These are phyloP conservation scores for Raddia distichophylla DNA, from an alignment of 176 grass and related monocot genomes.

Conservation along the genomic window DNA sequence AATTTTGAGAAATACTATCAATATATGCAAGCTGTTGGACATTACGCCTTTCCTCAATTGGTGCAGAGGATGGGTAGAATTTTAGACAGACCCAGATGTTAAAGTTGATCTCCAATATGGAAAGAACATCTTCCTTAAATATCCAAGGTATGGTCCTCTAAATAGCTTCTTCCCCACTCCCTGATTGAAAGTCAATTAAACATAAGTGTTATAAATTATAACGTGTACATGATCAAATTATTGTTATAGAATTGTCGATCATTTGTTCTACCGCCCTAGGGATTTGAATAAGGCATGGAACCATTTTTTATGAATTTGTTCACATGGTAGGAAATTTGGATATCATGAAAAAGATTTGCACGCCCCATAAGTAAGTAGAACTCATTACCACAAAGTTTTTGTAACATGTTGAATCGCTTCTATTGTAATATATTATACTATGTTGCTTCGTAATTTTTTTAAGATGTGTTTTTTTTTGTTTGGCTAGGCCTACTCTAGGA, in stretches of 20 bases:
- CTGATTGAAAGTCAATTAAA: not conserved
- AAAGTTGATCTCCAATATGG: constrained; percentile 1
- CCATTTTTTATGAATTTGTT: too few relatives aligned
- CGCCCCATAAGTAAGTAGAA: too few relatives aligned
- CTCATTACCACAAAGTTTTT: not conserved
- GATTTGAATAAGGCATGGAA: too few relatives aligned
- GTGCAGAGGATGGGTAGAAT: not conserved
- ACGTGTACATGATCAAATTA: not conserved
- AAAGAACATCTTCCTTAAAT: constrained; percentile 10
- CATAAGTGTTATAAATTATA: not conserved
- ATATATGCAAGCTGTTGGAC: not conserved
- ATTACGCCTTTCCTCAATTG: not conserved
- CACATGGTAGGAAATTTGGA: too few relatives aligned
- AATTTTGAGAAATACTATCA: not conserved
- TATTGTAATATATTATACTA: too few relatives aligned
- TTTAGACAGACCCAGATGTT: not conserved
- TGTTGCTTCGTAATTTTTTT: too few relatives aligned
- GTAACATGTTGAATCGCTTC: too few relatives aligned
- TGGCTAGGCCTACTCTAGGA: too few relatives aligned
- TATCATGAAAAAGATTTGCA: too few relatives aligned
- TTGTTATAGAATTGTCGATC: not conserved
- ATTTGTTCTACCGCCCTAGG: too few relatives aligned
- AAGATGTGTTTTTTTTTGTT: too few relatives aligned
- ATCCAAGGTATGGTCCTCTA: not conserved
- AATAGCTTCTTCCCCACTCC: not conserved